Conservation (phyloP, 2,329 filamentous ascomycete genomes). For the Fusarium subtropicale region DNA sequence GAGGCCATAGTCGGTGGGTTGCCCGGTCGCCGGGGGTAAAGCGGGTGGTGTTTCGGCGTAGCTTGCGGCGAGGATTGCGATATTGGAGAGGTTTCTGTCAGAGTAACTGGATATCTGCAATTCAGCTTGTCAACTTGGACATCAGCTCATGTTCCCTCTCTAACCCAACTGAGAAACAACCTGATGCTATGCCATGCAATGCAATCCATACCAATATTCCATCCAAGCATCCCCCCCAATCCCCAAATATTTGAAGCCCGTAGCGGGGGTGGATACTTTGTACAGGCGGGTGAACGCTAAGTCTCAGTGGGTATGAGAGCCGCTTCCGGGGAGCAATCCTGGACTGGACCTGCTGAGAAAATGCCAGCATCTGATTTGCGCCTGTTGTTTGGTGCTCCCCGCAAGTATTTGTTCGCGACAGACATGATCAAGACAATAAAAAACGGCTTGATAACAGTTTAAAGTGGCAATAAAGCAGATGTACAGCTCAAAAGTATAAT, state of each 20-base stretch:
- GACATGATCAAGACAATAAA: neutral
- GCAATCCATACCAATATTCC: neutral
- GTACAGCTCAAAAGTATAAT: neutral
- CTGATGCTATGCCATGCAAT: neutral
- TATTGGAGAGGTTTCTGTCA: neutral
- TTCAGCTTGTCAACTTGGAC: neutral
- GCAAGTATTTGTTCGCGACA: conserved; percentile 17
- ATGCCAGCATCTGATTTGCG: conserved; percentile 46
- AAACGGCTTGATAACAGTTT: neutral
- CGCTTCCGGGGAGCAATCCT: conserved; percentile 41
- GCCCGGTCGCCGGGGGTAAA: conserved; percentile 39
- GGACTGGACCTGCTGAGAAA: conserved; percentile 44
- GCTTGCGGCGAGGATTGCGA: conserved; percentile 41
- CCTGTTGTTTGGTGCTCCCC: conserved; percentile 5
- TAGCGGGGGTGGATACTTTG: conserved; percentile 37
- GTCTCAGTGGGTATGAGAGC: conserved; percentile 35
- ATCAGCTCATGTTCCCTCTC: neutral
- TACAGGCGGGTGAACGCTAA: conserved; percentile 31
- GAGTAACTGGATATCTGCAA: neutral
- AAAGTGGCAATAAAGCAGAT: neutral
- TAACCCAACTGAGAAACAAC: neutral
- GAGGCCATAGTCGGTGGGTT: conserved; percentile 39
- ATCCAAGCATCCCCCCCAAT: conserved; percentile 6
- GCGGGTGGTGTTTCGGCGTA: conserved; percentile 44
- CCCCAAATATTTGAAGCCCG: conserved; percentile 23